phyloP scores from a whole-genome alignment of 2,329 filamentous ascomycete species.

The Penicillium sp. region DNA sequence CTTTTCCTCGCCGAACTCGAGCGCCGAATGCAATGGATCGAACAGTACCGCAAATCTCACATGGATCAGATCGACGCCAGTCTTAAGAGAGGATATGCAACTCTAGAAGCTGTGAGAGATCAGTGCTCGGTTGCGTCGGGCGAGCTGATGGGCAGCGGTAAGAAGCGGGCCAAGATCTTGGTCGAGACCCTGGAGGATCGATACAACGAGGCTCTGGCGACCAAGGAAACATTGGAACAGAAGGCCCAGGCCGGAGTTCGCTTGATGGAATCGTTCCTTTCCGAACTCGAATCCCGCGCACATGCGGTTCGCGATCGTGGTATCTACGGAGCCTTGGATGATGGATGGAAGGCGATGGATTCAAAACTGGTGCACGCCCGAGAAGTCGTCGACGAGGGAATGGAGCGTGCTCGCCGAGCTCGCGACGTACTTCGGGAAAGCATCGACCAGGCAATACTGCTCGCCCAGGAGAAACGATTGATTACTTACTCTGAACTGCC shows the following conservation, averaged over 20 bases:
- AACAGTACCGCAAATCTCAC: conserved; percentile 78
- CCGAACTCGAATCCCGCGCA: conserved; percentile 77
- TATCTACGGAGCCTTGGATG: conserved; percentile 71
- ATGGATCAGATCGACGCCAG: conserved; percentile 76
- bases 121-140: conserved; percentile 87
- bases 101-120: conserved; percentile 78
- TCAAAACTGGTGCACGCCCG: conserved; percentile 69
- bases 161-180: conserved; percentile 76
- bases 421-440: conserved; percentile 78
- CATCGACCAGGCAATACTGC: conserved; percentile 69
- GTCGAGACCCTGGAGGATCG: conserved; percentile 85
- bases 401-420: conserved; percentile 76
- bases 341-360: conserved; percentile 74
- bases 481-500: conserved; percentile 88
- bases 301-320: conserved; percentile 75
- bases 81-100: conserved; percentile 78
- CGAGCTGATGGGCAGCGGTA: conserved; percentile 81
- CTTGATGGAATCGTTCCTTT: conserved; percentile 77
- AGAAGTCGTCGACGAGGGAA: conserved; percentile 72
- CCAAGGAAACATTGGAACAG: conserved; percentile 81
- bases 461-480: conserved; percentile 73
- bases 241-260: conserved; percentile 85
- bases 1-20: conserved; percentile 71
- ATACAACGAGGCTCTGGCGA: conserved; percentile 79
- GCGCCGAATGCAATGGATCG: conserved; percentile 78